Percentiles rank a stretch among this genome's conserved stretches.
Evolutionary conservation across 768 basidiomycete genomes (phyloP).

Genomic region (Boletus pseudo-olivaceus): DNA sequence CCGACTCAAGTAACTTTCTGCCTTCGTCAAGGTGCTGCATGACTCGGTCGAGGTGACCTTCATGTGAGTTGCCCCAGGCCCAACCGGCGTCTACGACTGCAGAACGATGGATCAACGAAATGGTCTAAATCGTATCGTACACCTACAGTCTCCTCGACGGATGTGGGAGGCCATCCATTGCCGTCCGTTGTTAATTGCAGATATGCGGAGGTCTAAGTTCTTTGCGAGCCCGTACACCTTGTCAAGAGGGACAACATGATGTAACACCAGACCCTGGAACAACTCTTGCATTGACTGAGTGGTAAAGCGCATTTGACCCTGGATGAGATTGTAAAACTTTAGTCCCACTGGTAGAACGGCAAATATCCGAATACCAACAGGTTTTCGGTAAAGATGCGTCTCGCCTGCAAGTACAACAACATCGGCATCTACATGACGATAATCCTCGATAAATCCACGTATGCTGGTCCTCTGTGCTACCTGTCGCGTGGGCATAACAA

Average conservation of each 20-base stretch:
- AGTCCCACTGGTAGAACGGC: not conserved
- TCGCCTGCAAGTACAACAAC: slow-evolving; percentile 40
- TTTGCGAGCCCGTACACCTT: slow-evolving; percentile 24
- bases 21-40: slow-evolving; percentile 30
- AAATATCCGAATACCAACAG: slow-evolving; percentile 12
- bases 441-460: slow-evolving; percentile 39
- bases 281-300: slow-evolving; percentile 13
- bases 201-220: slow-evolving; percentile 22
- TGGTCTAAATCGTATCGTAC: not conserved
- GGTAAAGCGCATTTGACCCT: slow-evolving; percentile 29
- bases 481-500: slow-evolving; percentile 34
- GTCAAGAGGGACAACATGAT: slow-evolving; percentile 24
- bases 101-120: not conserved
- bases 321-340: not conserved
- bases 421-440: slow-evolving; percentile 28
- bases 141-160: slow-evolving; percentile 39
- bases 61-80: slow-evolving; percentile 30
- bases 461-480: slow-evolving; percentile 32
- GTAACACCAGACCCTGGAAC: slow-evolving; percentile 23
- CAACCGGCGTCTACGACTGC: slow-evolving; percentile 30
- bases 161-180: slow-evolving; percentile 39
- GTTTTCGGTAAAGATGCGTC: slow-evolving; percentile 31
- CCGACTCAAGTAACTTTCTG: slow-evolving; percentile 23
- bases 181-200: slow-evolving; percentile 24
- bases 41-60: slow-evolving; percentile 34